Evolutionary conservation across 768 basidiomycete genomes (phyloP).

Genomic region (Phlebiopsis flavidoalba): DNA sequence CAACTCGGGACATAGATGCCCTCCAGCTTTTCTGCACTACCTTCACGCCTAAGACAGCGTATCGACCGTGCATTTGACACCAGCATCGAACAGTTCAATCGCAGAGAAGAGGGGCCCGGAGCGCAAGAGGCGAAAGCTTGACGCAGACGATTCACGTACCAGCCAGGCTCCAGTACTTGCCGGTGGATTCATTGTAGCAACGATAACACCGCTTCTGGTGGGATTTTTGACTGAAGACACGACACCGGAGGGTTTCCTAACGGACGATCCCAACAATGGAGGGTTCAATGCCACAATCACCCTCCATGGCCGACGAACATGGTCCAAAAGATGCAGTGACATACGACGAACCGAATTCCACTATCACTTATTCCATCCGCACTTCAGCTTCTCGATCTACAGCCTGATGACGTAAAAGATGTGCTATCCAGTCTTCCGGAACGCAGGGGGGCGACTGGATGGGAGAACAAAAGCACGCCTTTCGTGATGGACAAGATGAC

Average conservation of each 20-base stretch:
- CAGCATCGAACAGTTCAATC: conserved; percentile 2
- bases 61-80: conserved; percentile 52
- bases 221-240: conserved; percentile 9
- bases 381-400: conserved; percentile 55
- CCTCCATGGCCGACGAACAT: neutral
- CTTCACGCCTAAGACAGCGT: conserved; percentile 34
- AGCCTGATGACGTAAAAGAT: conserved; percentile 58
- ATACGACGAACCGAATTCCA: conserved; percentile 32
- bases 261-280: conserved; percentile 10
- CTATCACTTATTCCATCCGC: conserved; percentile 56
- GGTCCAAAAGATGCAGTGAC: conserved; percentile 12
- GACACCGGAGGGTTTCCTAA: conserved; percentile 4
- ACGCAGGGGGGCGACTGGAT: conserved; percentile 69
- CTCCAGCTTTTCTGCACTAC: conserved; percentile 38
- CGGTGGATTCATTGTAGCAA: conserved; percentile 3
- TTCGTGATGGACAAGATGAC: conserved; percentile 12
- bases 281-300: conserved; percentile 16
- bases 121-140: conserved; percentile 15
- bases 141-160: neutral
- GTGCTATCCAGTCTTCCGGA: conserved; percentile 56
- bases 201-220: conserved; percentile 1
- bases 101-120: neutral
- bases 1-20: conserved; percentile 12
- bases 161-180: neutral
- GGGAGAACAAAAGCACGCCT: conserved; percentile 35